Conservation (phyloP, 1,139 yeast genomes). For the Suhomyces guaymorum region DNA sequence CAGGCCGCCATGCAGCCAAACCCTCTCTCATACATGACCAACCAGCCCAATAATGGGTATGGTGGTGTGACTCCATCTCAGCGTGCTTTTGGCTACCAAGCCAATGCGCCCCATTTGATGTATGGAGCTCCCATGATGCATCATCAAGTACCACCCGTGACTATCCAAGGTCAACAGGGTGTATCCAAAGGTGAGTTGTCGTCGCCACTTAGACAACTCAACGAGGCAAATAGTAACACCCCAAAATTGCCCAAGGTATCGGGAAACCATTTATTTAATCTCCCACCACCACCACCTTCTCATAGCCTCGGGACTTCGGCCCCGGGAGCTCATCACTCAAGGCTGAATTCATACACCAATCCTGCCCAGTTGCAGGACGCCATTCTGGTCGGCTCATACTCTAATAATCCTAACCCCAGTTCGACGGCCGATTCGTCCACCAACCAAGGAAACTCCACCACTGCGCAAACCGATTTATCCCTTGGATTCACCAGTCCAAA, state of each 20-base stretch:
- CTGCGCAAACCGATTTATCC: slow-evolving; percentile 34
- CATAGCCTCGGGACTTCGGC: slow-evolving; percentile 15
- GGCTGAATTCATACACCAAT: slow-evolving; percentile 31
- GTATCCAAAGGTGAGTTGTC: slow-evolving; percentile 25
- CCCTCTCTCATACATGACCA: slow-evolving; percentile 26
- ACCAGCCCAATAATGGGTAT: slow-evolving; percentile 15
- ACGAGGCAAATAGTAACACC: slow-evolving; percentile 27
- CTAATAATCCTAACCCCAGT: slow-evolving; percentile 8
- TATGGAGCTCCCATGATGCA: slow-evolving; percentile 19
- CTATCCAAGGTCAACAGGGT: slow-evolving; percentile 11
- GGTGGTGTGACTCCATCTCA: slow-evolving; percentile 9
- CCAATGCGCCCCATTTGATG: slow-evolving; percentile 15
- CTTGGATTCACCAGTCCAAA: slow-evolving; percentile 52
- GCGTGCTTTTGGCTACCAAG: slow-evolving; percentile 15
- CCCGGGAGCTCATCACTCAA: slow-evolving; percentile 24
- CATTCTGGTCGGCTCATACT: slow-evolving; percentile 7
- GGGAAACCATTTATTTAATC: slow-evolving; percentile 30
- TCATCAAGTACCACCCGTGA: slow-evolving; percentile 12
- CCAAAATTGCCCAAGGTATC: slow-evolving; percentile 42
- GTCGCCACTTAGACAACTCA: slow-evolving; percentile 37
- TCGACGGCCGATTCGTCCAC: slow-evolving; percentile 14
- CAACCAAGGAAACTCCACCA: slow-evolving; percentile 16
- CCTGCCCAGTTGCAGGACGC: slow-evolving; percentile 11
- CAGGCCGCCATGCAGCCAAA: slow-evolving; percentile 26
- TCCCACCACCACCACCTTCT: slow-evolving; percentile 39